Evolutionary conservation across 2,329 filamentous ascomycete genomes (phyloP).

Genomic region (Colletotrichum tofieldiae): DNA sequence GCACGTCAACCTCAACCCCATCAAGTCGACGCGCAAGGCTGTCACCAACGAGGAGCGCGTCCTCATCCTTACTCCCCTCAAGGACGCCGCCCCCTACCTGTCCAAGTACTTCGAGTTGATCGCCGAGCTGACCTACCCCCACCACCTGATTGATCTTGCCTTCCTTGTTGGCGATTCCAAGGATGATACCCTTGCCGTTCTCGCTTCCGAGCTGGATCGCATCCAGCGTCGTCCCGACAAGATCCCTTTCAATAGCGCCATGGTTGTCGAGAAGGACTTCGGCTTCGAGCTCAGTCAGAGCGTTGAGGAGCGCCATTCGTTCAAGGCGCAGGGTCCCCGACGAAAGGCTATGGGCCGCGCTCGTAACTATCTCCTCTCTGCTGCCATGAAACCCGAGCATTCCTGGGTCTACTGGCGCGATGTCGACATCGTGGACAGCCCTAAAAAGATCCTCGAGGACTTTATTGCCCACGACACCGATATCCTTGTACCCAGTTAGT

Average conservation of each 20-base stretch:
- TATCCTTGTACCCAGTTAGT: slow-evolving; percentile 93
- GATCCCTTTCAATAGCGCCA: slow-evolving; percentile 87
- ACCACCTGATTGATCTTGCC: slow-evolving; percentile 93
- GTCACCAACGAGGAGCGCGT: slow-evolving; percentile 87
- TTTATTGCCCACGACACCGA: slow-evolving; percentile 95
- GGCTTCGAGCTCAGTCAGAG: slow-evolving; percentile 81
- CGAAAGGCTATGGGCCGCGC: slow-evolving; percentile 92
- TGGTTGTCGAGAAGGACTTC: slow-evolving; percentile 94
- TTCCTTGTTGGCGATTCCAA: slow-evolving; percentile 94
- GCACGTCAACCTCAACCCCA: slow-evolving; percentile 86
- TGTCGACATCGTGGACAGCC: slow-evolving; percentile 95
- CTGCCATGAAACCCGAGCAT: slow-evolving; percentile 91
- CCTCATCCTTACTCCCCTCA: slow-evolving; percentile 92
- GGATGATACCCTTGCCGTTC: slow-evolving; percentile 91
- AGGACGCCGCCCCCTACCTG: slow-evolving; percentile 87
- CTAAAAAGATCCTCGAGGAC: slow-evolving; percentile 90
- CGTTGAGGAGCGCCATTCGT: slow-evolving; percentile 88
- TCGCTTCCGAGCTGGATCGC: slow-evolving; percentile 88
- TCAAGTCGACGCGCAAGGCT: slow-evolving; percentile 86
- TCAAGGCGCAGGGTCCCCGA: slow-evolving; percentile 88
- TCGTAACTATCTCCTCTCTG: slow-evolving; percentile 89
- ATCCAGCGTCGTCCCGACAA: slow-evolving; percentile 87
- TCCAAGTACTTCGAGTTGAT: slow-evolving; percentile 95
- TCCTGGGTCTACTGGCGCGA: slow-evolving; percentile 99
- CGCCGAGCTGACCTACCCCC: slow-evolving; percentile 91